These are phyloP conservation scores for Cicer yamashitae DNA, from an alignment of 306 rosid genomes.

Conservation along the genomic window DNA sequence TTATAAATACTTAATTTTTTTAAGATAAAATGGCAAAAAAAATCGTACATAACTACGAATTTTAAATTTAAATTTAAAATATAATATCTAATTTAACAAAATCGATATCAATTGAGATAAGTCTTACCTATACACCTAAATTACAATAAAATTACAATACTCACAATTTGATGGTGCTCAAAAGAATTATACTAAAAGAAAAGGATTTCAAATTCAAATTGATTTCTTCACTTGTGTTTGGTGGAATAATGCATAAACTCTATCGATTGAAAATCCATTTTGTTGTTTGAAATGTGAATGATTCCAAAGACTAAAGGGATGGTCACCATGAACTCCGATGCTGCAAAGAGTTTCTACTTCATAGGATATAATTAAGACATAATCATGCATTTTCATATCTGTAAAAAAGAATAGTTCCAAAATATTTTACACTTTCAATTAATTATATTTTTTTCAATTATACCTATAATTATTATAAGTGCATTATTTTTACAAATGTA, in stretches of 20 bases:
- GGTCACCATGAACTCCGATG: slow-evolving; percentile 11
- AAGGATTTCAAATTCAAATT: slow-evolving; percentile 42
- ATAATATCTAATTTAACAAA: too few relatives aligned
- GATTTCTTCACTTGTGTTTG: slow-evolving; percentile 20
- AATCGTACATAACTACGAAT: too few relatives aligned
- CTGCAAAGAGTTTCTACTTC: neutral
- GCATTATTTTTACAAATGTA: too few relatives aligned
- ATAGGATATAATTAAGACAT: neutral
- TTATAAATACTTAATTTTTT: too few relatives aligned
- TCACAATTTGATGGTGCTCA: neutral
- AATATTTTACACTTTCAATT: too few relatives aligned
- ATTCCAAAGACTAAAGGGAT: slow-evolving; percentile 32
- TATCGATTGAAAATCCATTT: neutral
- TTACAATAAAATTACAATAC: neutral
- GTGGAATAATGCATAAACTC: slow-evolving; percentile 2
- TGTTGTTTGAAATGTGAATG: neutral
- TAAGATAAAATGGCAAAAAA: too few relatives aligned
- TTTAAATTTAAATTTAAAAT: too few relatives aligned
- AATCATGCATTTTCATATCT: neutral
- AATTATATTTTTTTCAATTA: too few relatives aligned
- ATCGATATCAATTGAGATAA: too few relatives aligned
- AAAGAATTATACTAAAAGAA: neutral
- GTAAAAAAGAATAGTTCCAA: too few relatives aligned
- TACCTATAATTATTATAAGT: too few relatives aligned
- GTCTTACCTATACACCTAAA: too few relatives aligned